phyloP scores from a whole-genome alignment of 2,329 filamentous ascomycete species.

The Penicillium fuscoglaucum region DNA sequence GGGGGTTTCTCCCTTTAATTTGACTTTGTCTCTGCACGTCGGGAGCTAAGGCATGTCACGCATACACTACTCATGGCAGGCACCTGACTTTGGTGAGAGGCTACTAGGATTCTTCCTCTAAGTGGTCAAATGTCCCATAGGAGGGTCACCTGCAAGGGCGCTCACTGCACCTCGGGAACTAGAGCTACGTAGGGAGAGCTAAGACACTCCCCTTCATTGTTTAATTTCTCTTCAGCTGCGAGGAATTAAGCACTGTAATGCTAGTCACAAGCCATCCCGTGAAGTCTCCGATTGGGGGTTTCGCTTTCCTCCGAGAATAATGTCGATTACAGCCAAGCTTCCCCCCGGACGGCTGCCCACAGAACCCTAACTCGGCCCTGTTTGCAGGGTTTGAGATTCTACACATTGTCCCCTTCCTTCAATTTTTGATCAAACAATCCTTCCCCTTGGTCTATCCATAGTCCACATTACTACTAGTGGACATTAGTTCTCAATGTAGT shows the following conservation, averaged over 20 bases:
- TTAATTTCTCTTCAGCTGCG: conserved; percentile 12
- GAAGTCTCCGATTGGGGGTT: conserved; percentile 6
- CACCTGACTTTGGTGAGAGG: background rate
- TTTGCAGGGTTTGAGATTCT: background rate
- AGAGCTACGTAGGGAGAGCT: conserved; percentile 4
- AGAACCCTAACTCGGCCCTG: background rate
- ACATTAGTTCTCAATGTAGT: background rate
- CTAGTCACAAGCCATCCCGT: background rate
- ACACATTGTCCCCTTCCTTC: background rate
- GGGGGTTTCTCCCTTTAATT: background rate
- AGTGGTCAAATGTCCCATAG: conserved; percentile 2
- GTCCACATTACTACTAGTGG: background rate
- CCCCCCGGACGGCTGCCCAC: background rate
- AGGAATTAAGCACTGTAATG: conserved; percentile 17
- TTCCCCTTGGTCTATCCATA: background rate
- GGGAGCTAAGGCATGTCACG: conserved; percentile 20
- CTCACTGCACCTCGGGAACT: conserved; percentile 3
- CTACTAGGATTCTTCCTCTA: background rate
- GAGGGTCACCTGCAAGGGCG: conserved; percentile 20
- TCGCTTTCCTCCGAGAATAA: background rate
- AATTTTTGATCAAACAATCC: background rate
- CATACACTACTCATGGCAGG: background rate
- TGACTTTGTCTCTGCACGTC: background rate
- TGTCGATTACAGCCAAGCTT: background rate
- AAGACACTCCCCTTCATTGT: conserved; percentile 24